Base-by-base conservation (phyloP, 1,284 basidiomycete genomes). In the Ceratobasidium papillatum region DNA sequence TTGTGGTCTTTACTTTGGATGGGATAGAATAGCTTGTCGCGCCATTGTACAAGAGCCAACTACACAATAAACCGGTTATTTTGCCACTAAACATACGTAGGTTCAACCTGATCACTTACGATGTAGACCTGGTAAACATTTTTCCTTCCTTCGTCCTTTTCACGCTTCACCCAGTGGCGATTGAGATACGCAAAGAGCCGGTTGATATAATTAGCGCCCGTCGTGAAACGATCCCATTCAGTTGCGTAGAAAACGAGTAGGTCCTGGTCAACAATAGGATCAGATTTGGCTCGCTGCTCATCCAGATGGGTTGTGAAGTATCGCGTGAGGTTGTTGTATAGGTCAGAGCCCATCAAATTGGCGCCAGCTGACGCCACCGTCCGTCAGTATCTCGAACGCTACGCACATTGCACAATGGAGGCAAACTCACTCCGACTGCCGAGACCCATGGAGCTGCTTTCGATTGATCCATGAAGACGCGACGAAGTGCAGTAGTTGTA, bases 121-220 rank as follows among this genome's bases (percentile, higher is more conserved):
- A 96, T 99, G 84, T 99, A 99, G 34, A 99, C 94, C 3, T 91
- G 91, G 83, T 98, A 98, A 52, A 99, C 93, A 66, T 93, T 92
- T 84, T 96, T 99, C 80, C 95, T 89, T 4, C 98, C 98, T 82
- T 99, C 97, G 80, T 99, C 98, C 81, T 97, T 92, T 82, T 99
- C 96, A 58, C 97, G 90, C 85, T 98, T 98, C 63, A 99, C 96
- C 98, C 98, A 99, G 84, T 99, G 96, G 75, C 97, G 94, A 82
- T 99, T 99, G 76, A 99, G 89, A 83, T 99, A 99, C 25, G 94
- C 93, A 85, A 99, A 99, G 52, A 99, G 84, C 76, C 96, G 91
- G 81, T 98, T 96, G 80, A 99, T 92, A 82, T 96, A 99, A 82
- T 94, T 95, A 9, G 97, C 96, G 75, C 97, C 97, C 0, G 91